Evolutionary conservation across 208 protist species (phyloP).

Genomic region (Wallacemonas collosoma): DNA sequence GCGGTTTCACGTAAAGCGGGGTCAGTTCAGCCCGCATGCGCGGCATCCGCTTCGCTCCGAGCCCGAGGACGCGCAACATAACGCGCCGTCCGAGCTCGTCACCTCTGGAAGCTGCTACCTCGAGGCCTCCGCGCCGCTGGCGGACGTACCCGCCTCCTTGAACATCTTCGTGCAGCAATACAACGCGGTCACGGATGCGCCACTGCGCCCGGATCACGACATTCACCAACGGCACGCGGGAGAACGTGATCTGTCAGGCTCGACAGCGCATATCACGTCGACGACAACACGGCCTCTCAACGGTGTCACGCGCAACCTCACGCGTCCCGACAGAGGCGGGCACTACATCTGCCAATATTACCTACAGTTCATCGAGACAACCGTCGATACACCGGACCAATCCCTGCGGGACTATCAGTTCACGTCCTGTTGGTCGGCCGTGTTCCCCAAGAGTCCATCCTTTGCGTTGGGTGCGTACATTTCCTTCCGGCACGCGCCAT

Average conservation of each 20-base stretch:
- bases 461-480: conserved; percentile 29
- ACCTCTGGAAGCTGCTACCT: conserved; percentile 24
- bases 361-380: conserved; percentile 33
- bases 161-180: conserved; percentile 26
- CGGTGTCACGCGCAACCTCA: neutral
- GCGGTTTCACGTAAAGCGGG: neutral
- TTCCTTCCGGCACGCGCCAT: conserved; percentile 25
- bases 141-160: conserved; percentile 22
- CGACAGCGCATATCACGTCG: neutral
- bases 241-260: neutral
- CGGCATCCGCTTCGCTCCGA: neutral
- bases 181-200: neutral
- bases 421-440: conserved; percentile 20
- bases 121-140: conserved; percentile 18
- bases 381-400: conserved; percentile 22
- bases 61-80: neutral
- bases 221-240: neutral
- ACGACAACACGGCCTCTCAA: neutral
- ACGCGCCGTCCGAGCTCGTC: neutral
- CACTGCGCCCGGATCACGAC: neutral
- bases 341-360: conserved; percentile 34
- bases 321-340: neutral
- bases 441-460: conserved; percentile 6
- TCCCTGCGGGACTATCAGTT: conserved; percentile 30
- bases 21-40: neutral